Conservation (phyloP, 1,284 basidiomycete genomes). For the Exobasidium cylindrosporum region DNA sequence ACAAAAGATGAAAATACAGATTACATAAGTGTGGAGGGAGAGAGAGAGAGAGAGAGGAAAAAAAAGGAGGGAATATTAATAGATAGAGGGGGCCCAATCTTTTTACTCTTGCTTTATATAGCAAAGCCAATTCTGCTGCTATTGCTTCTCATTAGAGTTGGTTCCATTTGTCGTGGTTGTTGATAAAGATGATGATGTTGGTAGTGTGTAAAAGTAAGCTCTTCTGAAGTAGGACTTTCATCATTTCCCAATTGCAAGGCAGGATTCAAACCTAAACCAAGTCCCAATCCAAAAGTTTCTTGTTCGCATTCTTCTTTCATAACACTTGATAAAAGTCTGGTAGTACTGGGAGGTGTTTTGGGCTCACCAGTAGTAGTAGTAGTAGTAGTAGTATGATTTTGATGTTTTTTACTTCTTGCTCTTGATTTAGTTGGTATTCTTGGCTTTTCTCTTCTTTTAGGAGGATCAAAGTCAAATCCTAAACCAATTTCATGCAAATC, state of each 20-base stretch:
- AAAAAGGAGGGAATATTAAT: no score
- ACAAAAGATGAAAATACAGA: no score
- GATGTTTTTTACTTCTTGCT: not conserved
- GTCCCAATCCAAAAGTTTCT: not conserved
- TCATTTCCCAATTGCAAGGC: not conserved
- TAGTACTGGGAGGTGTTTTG: not conserved
- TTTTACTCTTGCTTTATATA: no score
- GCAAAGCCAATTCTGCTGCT: no score
- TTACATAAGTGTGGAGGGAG: no score
- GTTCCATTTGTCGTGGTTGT: not conserved
- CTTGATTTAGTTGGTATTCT: not conserved
- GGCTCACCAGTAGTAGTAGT: not conserved
- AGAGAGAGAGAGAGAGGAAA: no score
- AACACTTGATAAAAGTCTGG: not conserved
- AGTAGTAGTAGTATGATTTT: not conserved
- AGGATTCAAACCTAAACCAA: not conserved
- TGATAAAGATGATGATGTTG: no score
- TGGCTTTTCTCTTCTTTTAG: not conserved
- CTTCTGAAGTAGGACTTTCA: no score
- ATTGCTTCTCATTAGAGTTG: no score
- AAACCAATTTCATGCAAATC: slow-evolving; percentile 9
- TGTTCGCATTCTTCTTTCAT: not conserved
- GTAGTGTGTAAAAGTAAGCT: no score
- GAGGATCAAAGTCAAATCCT: not conserved
- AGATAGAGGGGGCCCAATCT: no score